These are phyloP conservation scores for Xylaria castorea DNA, from an alignment of 495 filamentous ascomycete genomes.

Conservation along the genomic window DNA sequence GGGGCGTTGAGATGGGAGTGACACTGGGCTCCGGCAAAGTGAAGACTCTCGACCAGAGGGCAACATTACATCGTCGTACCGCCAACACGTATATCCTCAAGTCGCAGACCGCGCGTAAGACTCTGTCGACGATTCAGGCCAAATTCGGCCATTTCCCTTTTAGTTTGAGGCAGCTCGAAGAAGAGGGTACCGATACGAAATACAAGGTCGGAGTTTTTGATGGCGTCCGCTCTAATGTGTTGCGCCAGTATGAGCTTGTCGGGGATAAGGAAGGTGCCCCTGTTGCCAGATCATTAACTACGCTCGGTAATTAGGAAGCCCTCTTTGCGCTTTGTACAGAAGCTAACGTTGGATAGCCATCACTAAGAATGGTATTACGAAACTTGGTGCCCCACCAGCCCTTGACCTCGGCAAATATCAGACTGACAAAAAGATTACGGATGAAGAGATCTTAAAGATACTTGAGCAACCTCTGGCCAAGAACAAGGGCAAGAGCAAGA, in stretches of 20 bases:
- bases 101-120: constrained; percentile 87
- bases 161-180: constrained; percentile 94
- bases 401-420: constrained; percentile 80
- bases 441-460: constrained; percentile 93
- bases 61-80: constrained; percentile 92
- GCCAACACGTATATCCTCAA: constrained; percentile 88
- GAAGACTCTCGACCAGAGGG: constrained; percentile 83
- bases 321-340: constrained; percentile 13
- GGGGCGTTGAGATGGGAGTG: constrained; percentile 96
- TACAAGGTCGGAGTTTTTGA: constrained; percentile 82
- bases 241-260: constrained; percentile 94
- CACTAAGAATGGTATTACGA: constrained; percentile 94
- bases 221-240: constrained; percentile 87
- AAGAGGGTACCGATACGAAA: constrained; percentile 90
- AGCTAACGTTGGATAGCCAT: constrained; percentile 67
- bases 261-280: constrained; percentile 86
- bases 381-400: constrained; percentile 75
- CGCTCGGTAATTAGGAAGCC: constrained; percentile 74
- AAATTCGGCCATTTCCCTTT: constrained; percentile 98
- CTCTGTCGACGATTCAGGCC: constrained; percentile 89
- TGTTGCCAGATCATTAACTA: constrained; percentile 86
- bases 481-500: constrained; percentile 80
- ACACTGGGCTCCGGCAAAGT: constrained; percentile 91
- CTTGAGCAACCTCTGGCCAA: constrained; percentile 82
- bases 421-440: constrained; percentile 96